Conservation (phyloP, 1,284 basidiomycete genomes). For the Peniophora sp. region DNA sequence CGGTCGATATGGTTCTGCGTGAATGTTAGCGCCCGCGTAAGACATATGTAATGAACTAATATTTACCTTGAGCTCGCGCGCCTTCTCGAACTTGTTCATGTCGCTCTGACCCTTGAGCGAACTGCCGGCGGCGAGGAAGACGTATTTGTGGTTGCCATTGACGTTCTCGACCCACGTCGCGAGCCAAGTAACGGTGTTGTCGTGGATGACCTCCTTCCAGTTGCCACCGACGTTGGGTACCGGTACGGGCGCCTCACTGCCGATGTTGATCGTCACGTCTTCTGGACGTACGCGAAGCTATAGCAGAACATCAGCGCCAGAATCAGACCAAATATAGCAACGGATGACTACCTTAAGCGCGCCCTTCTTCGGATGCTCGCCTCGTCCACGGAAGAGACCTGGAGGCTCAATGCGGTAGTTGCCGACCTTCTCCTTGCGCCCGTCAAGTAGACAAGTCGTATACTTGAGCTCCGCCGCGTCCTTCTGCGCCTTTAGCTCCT, state of each 20-base stretch:
- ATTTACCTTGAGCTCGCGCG: conserved; percentile 83
- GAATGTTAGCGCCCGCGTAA: conserved; percentile 1
- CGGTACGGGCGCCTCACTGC: conserved; percentile 64
- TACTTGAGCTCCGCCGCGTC: conserved; percentile 83
- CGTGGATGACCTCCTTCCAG: conserved; percentile 83
- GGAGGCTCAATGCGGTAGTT: conserved; percentile 99
- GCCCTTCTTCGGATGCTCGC: conserved; percentile 97
- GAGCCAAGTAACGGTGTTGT: conserved; percentile 95
- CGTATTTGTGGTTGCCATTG: conserved; percentile 90
- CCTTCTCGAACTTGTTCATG: conserved; percentile 94
- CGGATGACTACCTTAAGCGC: conserved; percentile 72
- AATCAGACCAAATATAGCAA: background rate
- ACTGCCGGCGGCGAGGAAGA: conserved; percentile 90
- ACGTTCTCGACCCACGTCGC: conserved; percentile 97
- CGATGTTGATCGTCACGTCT: conserved; percentile 93
- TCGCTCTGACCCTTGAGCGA: conserved; percentile 96
- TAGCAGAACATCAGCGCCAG: background rate
- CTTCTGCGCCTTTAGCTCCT: conserved; percentile 79
- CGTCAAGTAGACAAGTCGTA: conserved; percentile 83
- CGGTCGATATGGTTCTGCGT: conserved; percentile 79
- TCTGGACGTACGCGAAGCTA: conserved; percentile 85
- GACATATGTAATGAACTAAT: background rate
- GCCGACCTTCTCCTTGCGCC: conserved; percentile 95
- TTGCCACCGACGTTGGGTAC: conserved; percentile 82
- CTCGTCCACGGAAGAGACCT: conserved; percentile 93